Percentiles rank a stretch among this genome's conserved stretches.
phyloP scores from a whole-genome alignment of 2,329 filamentous ascomycete species.

The Ophiosphaerella narmari region DNA sequence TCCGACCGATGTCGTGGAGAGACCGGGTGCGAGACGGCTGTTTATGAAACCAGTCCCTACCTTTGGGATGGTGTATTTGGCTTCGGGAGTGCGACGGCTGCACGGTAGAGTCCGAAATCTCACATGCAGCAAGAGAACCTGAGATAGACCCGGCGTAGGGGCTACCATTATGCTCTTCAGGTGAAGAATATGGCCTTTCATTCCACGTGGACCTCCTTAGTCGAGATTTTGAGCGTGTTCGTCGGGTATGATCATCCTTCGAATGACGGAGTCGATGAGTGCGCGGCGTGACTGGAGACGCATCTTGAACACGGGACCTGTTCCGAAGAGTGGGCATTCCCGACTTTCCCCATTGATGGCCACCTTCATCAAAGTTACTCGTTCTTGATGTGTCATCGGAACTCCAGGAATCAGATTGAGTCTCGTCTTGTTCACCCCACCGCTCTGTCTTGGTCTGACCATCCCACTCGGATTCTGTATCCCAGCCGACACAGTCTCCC shows the following conservation, averaged over 20 bases:
- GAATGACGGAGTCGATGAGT: neutral
- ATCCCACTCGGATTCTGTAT: slow-evolving; percentile 9
- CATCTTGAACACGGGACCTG: neutral
- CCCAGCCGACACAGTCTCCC: slow-evolving; percentile 17
- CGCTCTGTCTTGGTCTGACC: slow-evolving; percentile 5
- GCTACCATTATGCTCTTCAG: slow-evolving; percentile 12
- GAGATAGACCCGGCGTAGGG: slow-evolving; percentile 5
- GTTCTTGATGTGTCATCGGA: slow-evolving; percentile 20
- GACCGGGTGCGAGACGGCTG: slow-evolving; percentile 3
- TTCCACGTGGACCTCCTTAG: neutral
- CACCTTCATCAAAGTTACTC: slow-evolving; percentile 1
- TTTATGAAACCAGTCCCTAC: slow-evolving; percentile 3
- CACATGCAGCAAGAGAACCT: slow-evolving; percentile 9
- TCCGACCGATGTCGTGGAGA: neutral
- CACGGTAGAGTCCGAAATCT: slow-evolving; percentile 15
- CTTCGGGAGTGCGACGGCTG: slow-evolving; percentile 14
- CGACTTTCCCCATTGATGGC: neutral
- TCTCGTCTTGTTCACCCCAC: slow-evolving; percentile 18
- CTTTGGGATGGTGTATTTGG: neutral
- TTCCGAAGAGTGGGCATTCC: neutral
- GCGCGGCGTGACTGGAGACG: neutral
- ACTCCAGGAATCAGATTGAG: slow-evolving; percentile 23
- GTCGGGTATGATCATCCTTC: neutral
- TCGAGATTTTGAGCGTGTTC: slow-evolving; percentile 5
- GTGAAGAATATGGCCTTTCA: slow-evolving; percentile 3